Conservation (phyloP, 768 basidiomycete species). For the Rhodotorula babjevae region DNA sequence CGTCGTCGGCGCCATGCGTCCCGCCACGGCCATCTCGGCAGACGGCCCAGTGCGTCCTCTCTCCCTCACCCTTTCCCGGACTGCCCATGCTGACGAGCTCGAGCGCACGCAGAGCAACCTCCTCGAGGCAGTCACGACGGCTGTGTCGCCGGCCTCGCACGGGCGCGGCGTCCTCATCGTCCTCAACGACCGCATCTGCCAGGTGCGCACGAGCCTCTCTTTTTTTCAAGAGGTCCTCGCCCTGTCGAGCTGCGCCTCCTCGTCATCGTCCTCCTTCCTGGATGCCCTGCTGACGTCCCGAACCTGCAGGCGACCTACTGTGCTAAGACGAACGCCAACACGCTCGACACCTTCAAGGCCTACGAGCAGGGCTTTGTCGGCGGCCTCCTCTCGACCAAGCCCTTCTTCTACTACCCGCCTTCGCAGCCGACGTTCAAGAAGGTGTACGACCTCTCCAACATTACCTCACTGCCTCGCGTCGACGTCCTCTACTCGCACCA, state of each 20-base stretch:
- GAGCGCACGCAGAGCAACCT: slow-evolving; percentile 43
- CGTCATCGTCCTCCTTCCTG: no score
- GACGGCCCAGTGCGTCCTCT: background rate
- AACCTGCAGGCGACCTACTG: slow-evolving; percentile 44
- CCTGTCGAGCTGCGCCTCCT: no score
- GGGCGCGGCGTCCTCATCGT: slow-evolving; percentile 44
- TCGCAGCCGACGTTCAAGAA: slow-evolving; percentile 42
- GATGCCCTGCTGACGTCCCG: no score
- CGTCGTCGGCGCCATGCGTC: slow-evolving; percentile 47
- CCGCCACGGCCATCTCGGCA: slow-evolving; percentile 44
- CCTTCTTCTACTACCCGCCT: slow-evolving; percentile 35
- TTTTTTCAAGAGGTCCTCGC: no score
- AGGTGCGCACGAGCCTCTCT: background rate
- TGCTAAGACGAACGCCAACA: slow-evolving; percentile 40
- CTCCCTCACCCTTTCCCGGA: background rate
- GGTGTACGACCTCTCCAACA: slow-evolving; percentile 29
- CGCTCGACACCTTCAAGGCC: slow-evolving; percentile 46
- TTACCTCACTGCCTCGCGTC: slow-evolving; percentile 33
- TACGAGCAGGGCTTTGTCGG: slow-evolving; percentile 46
- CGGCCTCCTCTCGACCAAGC: slow-evolving; percentile 32
- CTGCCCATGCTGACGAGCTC: no score
- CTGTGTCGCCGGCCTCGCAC: slow-evolving; percentile 8
- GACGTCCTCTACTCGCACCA: slow-evolving; percentile 37
- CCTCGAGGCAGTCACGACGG: slow-evolving; percentile 43
- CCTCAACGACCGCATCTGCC: slow-evolving; percentile 46